phyloP scores from a whole-genome alignment of 2,329 filamentous ascomycete genomes.

The Fusarium lateritium region DNA sequence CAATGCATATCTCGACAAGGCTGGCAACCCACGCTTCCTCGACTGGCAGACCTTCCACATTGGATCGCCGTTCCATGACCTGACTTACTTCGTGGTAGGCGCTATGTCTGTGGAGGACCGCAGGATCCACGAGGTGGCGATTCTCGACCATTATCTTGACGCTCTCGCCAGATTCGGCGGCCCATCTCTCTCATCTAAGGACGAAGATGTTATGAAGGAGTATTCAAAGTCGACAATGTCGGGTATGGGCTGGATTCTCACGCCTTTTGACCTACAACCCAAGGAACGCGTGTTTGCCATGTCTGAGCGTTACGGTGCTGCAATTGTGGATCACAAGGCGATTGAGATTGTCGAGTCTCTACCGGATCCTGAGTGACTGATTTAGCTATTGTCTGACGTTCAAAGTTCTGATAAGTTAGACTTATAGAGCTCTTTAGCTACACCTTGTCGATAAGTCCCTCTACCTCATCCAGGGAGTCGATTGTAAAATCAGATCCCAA shows the following conservation, averaged over 20 bases:
- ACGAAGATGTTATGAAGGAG: neutral
- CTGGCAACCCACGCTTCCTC: slow-evolving; percentile 19
- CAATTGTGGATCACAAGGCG: slow-evolving; percentile 14
- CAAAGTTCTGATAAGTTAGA: neutral
- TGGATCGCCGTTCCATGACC: slow-evolving; percentile 29
- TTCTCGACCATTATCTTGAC: slow-evolving; percentile 6
- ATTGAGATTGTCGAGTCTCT: slow-evolving; percentile 13
- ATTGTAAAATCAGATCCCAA: neutral
- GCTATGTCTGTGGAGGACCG: neutral
- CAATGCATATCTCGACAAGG: slow-evolving; percentile 21
- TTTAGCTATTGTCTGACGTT: neutral
- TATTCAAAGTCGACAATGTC: slow-evolving; percentile 18
- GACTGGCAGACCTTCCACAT: slow-evolving; percentile 31
- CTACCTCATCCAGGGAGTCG: neutral
- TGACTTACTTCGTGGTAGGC: slow-evolving; percentile 24
- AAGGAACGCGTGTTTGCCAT: slow-evolving; percentile 17
- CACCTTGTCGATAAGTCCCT: neutral
- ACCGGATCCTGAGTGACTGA: neutral
- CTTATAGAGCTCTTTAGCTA: too few relatives aligned
- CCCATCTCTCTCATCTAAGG: neutral
- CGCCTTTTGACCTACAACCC: slow-evolving; percentile 6
- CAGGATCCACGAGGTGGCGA: neutral
- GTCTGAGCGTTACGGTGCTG: slow-evolving; percentile 17
- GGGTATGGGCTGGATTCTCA: slow-evolving; percentile 19
- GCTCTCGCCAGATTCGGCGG: slow-evolving; percentile 6